Evolutionary conservation across 352 stramenopile species (phyloP), one percentile per base, ranked within the genome.

Genomic region (Globisporangium megalacanthum): DNA sequence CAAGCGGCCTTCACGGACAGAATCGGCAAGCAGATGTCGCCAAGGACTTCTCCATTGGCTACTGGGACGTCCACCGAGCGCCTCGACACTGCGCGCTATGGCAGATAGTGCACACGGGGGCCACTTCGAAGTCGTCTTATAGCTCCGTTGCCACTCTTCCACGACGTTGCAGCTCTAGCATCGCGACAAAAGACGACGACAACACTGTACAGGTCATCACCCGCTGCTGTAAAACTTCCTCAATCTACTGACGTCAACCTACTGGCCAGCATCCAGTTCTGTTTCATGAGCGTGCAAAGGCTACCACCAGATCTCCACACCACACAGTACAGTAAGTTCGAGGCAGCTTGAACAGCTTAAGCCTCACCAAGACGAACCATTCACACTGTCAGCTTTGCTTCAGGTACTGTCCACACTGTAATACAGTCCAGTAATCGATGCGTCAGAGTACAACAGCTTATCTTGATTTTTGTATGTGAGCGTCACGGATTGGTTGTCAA

Each of bases 121-220:
- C 13, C 39, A 20, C 14, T 17, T 45, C 39, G 13, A 45, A 19
- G 39, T 45, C 39, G 7, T 45, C 14, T 13, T 9, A n/a, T 45
- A 13, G 39, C 39, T 45, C 13, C 39, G 20, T 13, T 2, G 19
- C 13, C 17, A 45, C 39, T 17, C 39, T 7, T 1, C 31, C 80
- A 1, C 77, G 79, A 47, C 56, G 78, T 20, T 80, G 75, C 57
- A 82, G 80, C 46, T 70, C 70, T 4, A 79, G 68, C 7, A 63
- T 85, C 8, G 29, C n/a, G 0, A 51, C 37, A 6, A 80, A 70
- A 68, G 42, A 49, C 0, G 42, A 58, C 7, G 62, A 56, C 15
- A 68, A n/a, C n/a, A n/a, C n/a, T n/a, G 62, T 0, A 29, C 66
- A 6, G 47, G 44, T 0, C 35, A 65, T 31, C 65, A 82, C 29